These are phyloP conservation scores for Cunninghamia lanceolata DNA, from an alignment of 75 land plant species.

Conservation along the genomic window DNA sequence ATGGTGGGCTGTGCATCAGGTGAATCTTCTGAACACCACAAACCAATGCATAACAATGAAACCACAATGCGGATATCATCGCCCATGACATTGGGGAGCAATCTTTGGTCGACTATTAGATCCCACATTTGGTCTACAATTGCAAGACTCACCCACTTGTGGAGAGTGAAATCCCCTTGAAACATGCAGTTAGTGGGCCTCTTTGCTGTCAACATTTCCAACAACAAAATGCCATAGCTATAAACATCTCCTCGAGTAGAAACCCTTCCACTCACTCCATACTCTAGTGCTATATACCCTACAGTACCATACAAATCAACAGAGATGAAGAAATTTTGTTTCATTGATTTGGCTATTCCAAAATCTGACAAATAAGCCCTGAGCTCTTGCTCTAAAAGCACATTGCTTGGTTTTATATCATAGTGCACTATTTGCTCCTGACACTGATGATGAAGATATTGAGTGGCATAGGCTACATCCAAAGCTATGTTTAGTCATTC, in stretches of 20 bases:
- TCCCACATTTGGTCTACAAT: too few species aligned
- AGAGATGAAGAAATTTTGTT: background rate
- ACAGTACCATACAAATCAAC: slow-evolving; percentile 29
- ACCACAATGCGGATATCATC: background rate
- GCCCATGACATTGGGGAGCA: background rate
- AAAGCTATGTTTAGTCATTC: too few species aligned
- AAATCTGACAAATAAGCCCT: slow-evolving; percentile 71
- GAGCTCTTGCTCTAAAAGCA: too few species aligned
- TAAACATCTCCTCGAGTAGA: background rate
- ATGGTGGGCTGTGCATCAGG: too few species aligned
- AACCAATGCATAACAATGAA: too few species aligned
- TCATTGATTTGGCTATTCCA: slow-evolving; percentile 45
- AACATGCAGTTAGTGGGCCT: background rate
- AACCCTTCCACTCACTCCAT: background rate
- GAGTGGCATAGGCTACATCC: too few species aligned
- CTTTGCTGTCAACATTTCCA: background rate
- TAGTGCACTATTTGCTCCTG: too few species aligned
- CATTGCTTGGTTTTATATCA: too few species aligned
- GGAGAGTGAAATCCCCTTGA: background rate
- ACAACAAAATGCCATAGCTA: background rate
- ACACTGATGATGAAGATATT: too few species aligned
- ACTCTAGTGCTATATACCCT: slow-evolving; percentile 56
- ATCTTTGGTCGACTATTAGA: too few species aligned
- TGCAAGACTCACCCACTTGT: too few species aligned
- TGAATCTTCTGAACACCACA: too few species aligned